A percentile compares a stretch with the other conserved stretches of the same genome.
These are phyloP conservation scores for Lipomyces yamadae DNA, from an alignment of 805 yeast species.

Conservation along the genomic window DNA sequence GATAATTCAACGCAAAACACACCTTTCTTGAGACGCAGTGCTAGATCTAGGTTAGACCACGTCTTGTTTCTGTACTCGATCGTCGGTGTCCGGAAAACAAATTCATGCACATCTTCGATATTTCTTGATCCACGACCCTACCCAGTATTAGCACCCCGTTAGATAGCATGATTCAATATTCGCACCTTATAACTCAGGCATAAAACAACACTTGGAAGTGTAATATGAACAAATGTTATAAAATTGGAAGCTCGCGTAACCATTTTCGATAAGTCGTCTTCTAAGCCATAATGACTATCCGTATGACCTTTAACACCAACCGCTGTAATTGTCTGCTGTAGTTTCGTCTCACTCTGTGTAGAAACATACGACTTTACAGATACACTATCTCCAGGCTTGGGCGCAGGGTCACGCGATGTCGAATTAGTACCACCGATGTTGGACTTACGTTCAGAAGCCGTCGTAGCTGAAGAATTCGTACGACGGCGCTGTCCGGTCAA, in stretches of 20 bases:
- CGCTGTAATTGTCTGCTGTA: background rate
- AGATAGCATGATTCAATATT: background rate
- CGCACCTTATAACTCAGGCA: conserved; percentile 67
- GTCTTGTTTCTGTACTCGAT: conserved; percentile 63
- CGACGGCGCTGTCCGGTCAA: background rate
- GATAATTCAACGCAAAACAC: conserved; percentile 9
- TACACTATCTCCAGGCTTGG: conserved; percentile 21
- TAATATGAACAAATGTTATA: conserved; percentile 67
- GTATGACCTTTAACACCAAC: background rate
- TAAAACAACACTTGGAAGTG: conserved; percentile 56
- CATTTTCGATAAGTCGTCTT: conserved; percentile 59
- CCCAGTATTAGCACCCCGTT: background rate
- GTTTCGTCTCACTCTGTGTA: conserved; percentile 14
- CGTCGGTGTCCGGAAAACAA: conserved; percentile 67
- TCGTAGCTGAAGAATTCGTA: background rate
- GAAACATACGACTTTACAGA: conserved; percentile 24
- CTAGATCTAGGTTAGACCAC: conserved; percentile 74
- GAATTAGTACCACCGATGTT: background rate
- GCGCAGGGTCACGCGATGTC: conserved; percentile 3
- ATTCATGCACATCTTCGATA: conserved; percentile 76
- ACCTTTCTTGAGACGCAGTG: conserved; percentile 64
- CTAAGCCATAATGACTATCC: conserved; percentile 5
- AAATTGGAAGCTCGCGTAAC: conserved; percentile 72
- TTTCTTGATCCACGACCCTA: conserved; percentile 68
- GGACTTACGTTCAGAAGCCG: background rate